phyloP scores from a whole-genome alignment of 2,329 filamentous ascomycete genomes.

The Alternaria sp. region DNA sequence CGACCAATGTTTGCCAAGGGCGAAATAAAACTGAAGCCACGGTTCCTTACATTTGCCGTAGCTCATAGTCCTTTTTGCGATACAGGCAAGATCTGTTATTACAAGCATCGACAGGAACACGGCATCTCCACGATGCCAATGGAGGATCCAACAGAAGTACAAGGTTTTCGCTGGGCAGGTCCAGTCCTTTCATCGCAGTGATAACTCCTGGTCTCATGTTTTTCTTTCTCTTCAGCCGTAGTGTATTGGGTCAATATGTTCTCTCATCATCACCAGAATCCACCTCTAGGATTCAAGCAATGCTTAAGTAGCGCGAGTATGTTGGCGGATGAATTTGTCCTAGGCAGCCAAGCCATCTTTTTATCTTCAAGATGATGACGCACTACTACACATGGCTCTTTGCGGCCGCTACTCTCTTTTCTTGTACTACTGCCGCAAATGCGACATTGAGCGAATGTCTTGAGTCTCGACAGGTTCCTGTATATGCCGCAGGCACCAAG shows the following conservation, averaged over 20 bases:
- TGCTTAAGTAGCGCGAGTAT: conserved; percentile 7
- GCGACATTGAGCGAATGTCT: conserved; percentile 33
- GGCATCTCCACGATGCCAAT: background rate
- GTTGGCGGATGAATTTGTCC: background rate
- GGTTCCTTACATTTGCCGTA: background rate
- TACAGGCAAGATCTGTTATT: conserved; percentile 1
- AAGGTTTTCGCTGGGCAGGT: background rate
- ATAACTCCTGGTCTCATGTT: background rate
- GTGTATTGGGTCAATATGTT: background rate
- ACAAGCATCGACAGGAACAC: background rate
- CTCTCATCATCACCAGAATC: background rate
- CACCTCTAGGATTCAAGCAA: conserved; percentile 1
- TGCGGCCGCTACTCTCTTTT: conserved; percentile 18
- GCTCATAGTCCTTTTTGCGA: background rate
- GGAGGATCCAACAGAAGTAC: background rate
- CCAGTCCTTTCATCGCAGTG: background rate
- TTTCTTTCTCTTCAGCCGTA: conserved; percentile 1
- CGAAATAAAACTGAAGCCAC: background rate
- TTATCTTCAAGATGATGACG: conserved; percentile 11
- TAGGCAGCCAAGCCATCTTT: conserved; percentile 3
- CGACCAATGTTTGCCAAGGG: conserved; percentile 7
- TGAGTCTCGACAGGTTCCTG: conserved; percentile 23
- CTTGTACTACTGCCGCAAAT: conserved; percentile 12
- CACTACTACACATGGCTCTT: conserved; percentile 6
- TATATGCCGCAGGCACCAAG: conserved; percentile 30